Conservation (phyloP, 2,329 filamentous ascomycete species). For the Cladosporium sphaerospermum region DNA sequence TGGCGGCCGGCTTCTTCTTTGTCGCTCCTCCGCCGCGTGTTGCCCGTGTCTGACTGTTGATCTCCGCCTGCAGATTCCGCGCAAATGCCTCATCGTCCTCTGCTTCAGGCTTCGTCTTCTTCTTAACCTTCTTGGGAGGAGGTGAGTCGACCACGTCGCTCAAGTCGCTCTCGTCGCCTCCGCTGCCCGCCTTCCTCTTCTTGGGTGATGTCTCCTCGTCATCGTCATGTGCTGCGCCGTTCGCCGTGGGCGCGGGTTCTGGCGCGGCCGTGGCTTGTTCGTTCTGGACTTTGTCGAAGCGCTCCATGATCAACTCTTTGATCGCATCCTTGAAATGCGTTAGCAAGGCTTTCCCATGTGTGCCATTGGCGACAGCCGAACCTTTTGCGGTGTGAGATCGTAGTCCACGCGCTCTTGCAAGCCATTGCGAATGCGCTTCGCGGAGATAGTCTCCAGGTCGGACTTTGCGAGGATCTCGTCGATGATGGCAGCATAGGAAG, state of each 20-base stretch:
- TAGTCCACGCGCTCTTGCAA: constrained; percentile 55
- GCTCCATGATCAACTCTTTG: constrained; percentile 42
- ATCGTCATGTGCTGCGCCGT: constrained; percentile 22
- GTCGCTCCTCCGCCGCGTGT: constrained; percentile 67
- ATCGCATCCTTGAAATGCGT: constrained; percentile 35
- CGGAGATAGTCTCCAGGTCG: constrained; percentile 59
- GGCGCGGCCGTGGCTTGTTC: constrained; percentile 17
- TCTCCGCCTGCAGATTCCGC: constrained; percentile 83
- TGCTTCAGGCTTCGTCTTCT: constrained; percentile 56
- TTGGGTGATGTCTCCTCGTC: constrained; percentile 28
- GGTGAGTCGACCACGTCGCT: constrained; percentile 36
- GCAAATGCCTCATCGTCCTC: constrained; percentile 81
- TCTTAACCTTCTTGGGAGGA: constrained; percentile 49
- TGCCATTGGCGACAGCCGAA: constrained; percentile 25
- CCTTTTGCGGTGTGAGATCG: constrained; percentile 59
- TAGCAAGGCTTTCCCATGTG: constrained; percentile 1
- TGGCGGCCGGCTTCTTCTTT: constrained; percentile 48
- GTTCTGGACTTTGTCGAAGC: constrained; percentile 44
- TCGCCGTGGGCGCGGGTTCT: constrained; percentile 35
- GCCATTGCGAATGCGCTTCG: constrained; percentile 59
- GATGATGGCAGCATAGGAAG: constrained; percentile 51
- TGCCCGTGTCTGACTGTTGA: constrained; percentile 68
- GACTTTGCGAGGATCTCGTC: constrained; percentile 55
- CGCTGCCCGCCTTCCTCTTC: constrained; percentile 35
- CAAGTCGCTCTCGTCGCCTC: constrained; percentile 31